Evolutionary conservation across 1,139 yeast species (phyloP), one percentile per base, ranked within the genome.

Genomic region (Yamadazyma epiphylla): DNA sequence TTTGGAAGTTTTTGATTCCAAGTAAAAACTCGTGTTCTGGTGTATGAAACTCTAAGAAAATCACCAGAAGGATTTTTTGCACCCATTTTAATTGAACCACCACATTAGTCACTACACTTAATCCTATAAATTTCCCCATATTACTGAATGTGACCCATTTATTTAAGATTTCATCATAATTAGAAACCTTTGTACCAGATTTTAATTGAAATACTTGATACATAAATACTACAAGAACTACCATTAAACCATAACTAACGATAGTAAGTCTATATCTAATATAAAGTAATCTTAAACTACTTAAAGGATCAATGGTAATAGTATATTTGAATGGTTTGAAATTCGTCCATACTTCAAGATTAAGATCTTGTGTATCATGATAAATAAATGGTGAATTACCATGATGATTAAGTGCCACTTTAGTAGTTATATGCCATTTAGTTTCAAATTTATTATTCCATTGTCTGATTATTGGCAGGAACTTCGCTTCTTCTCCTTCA

Each of bases 341-440:
- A 22, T 30, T 17, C 3, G 16, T 23, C 70, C 77, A 73, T 4
- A 75, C 35, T 39, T 73, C 74, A 15, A 75, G 40, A 39, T 62
- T 63, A 26, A 73, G 62, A 17, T 42, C 32, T 15, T 45, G 41
- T 24, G 48, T 42, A 9, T 53, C 28, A 15, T 33, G 26, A 6
- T 27, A 29, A 10, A 84, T 73, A 49, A 67, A 88, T 1, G 96
- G 96, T 0, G 94, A 80, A 17, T 80, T 69, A n/a, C 86, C 85
- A 49, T 85, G 94, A 62, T 49, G 43, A 61, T 55, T 51, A 25
- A 13, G 38, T 32, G 26, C 53, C 45, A 7, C 49, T 4, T 59
- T 53, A 2, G 75, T 44, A 31, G 77, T 65, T 5, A 80, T 54
- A 45, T 78, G 82, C 85, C 91, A 86, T 53, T 86, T 87, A 0